Evolutionary conservation across 169 alveolate genomes (phyloP).

Genomic region (Theileria equi): DNA sequence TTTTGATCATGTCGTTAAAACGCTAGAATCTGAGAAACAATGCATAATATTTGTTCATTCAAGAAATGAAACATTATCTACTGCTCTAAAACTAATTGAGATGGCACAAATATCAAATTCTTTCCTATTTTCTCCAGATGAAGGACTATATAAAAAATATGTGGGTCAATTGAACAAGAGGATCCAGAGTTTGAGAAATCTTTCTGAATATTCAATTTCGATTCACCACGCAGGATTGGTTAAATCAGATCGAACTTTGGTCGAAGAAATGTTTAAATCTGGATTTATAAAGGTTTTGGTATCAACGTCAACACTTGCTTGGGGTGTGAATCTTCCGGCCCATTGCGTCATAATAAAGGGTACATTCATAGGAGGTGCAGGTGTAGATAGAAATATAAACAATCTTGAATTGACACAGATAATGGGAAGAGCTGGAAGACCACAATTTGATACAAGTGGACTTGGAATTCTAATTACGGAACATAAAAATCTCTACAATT

Average conservation of each 20-base stretch:
- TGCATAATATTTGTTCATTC: slow-evolving; percentile 74
- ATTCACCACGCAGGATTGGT: slow-evolving; percentile 99
- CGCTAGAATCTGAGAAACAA: slow-evolving; percentile 68
- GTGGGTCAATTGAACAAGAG: slow-evolving; percentile 11
- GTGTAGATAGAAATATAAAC: slow-evolving; percentile 94
- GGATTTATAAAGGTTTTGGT: slow-evolving; percentile 93
- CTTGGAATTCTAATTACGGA: slow-evolving; percentile 80
- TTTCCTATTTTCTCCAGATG: slow-evolving; percentile 48
- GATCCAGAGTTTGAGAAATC: slow-evolving; percentile 14
- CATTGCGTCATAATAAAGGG: slow-evolving; percentile 99
- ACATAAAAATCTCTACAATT: slow-evolving; percentile 65
- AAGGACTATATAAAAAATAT: slow-evolving; percentile 30
- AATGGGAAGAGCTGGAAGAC: slow-evolving; percentile 99
- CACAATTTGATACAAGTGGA: slow-evolving; percentile 97
- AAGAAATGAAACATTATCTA: slow-evolving; percentile 92
- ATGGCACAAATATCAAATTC: slow-evolving; percentile 23
- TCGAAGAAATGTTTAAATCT: slow-evolving; percentile 95
- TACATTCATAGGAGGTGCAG: slow-evolving; percentile 96
- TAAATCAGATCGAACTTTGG: slow-evolving; percentile 92
- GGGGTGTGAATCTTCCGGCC: slow-evolving; percentile 99
- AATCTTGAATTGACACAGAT: slow-evolving; percentile 97
- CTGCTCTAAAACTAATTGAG: slow-evolving; percentile 82
- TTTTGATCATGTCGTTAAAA: slow-evolving; percentile 58
- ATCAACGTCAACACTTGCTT: slow-evolving; percentile 99
- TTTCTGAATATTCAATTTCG: slow-evolving; percentile 95